Base-by-base conservation (phyloP, 805 yeast species). In the Candida wancherniae region DNA sequence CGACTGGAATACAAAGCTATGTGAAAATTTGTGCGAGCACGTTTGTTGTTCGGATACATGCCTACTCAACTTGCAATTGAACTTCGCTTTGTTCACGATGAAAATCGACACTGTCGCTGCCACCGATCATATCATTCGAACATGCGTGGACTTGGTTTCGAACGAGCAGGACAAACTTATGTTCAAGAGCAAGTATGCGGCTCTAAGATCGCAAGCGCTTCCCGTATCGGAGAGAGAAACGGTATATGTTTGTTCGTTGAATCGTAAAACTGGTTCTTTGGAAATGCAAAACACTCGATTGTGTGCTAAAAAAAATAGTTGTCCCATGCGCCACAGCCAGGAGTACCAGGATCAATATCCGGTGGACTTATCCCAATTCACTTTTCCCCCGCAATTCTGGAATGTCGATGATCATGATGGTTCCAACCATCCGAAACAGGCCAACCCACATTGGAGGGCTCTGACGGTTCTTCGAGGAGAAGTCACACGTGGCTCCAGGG, bases 1-100 rank as follows among this genome's bases (percentile, higher is more conserved):
- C 14, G 53, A 49, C 18, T 62, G 67, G 67, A 60, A 58, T n/a
- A 37, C 45, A 15, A 45, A 50, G 12, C 37, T 58, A 15, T 43
- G 57, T 17, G 51, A 51, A 21, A 41, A 47, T 16, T 44, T 61
- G 11, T 35, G 52, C 14, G 51, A 51, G 7, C 45, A 40, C 21
- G 31, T 57, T 5, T 45, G 57, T 1, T 51, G 55, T 24, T 43
- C 45, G 9, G 50, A 44, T 12, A 36, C 50, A n/a, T 52, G 63
- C 22, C 48, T 65, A 24, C 39, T 55, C 16, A 62, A 61, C 29
- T 35, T 65, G 12, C 68, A 62, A 26, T 48, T 61, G 35, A 63
- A 65, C 36, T 65, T 51, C 34, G 48, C 58, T 8, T 44, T 63
- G 22, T 63, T 63, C 42, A 58, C 60, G 4, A 31, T 61, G 29